Conservation (phyloP, 495 filamentous ascomycete genomes). For the Aspergillus campestris region DNA sequence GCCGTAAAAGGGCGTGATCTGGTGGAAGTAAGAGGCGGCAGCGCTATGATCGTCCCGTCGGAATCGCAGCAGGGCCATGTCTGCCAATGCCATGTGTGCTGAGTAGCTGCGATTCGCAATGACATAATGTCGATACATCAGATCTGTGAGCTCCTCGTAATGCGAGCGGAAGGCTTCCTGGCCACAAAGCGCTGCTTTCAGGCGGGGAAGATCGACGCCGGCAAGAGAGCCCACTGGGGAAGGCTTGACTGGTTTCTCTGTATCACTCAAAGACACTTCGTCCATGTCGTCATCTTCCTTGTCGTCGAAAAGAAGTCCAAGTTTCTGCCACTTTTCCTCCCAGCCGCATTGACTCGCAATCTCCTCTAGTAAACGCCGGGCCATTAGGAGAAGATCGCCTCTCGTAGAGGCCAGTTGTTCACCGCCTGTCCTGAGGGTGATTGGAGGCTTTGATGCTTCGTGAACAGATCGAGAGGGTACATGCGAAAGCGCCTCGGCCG, state of each 20-base stretch:
- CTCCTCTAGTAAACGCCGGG: constrained; percentile 66
- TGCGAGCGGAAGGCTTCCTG: constrained; percentile 43
- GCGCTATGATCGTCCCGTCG: constrained; percentile 56
- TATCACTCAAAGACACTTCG: constrained; percentile 34
- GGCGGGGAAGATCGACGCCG: constrained; percentile 22
- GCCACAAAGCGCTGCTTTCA: constrained; percentile 25
- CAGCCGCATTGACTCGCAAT: constrained; percentile 67
- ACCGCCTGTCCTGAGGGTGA: constrained; percentile 51
- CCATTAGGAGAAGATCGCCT: constrained; percentile 73
- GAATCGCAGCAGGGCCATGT: constrained; percentile 79
- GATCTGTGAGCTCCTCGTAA: constrained; percentile 64
- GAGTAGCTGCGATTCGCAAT: constrained; percentile 69
- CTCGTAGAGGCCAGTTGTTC: constrained; percentile 77
- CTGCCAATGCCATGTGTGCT: constrained; percentile 67
- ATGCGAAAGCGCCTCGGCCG: constrained; percentile 12
- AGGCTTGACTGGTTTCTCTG: constrained; percentile 14
- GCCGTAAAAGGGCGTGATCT: constrained; percentile 75
- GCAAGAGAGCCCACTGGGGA: constrained; percentile 33
- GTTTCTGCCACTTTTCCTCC: constrained; percentile 65
- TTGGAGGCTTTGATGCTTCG: constrained; percentile 22
- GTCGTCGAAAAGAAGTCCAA: constrained; percentile 46
- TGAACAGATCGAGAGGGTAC: constrained; percentile 16
- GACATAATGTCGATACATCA: constrained; percentile 63
- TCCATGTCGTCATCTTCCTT: constrained; percentile 36
- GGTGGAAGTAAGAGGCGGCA: constrained; percentile 72